Base-by-base conservation (phyloP, 2,329 filamentous ascomycete species). In the Fusarium torulosum region DNA sequence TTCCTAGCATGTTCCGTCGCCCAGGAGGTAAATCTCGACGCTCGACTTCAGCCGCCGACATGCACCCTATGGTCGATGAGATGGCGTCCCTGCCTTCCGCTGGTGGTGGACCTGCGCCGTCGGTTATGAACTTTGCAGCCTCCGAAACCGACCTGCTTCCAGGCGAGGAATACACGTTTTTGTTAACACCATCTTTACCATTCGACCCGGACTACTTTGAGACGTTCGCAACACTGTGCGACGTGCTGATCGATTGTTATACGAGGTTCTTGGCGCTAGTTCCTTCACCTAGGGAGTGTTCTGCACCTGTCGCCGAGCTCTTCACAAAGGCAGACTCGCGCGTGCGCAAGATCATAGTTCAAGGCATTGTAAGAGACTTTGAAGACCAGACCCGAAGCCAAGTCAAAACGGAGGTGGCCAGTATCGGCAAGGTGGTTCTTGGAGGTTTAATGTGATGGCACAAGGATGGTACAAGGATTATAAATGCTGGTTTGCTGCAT, bases 201-300 rank as follows among this genome's bases (percentile, higher is more conserved):
- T 99, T 99, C 75, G 94, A 98, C 68, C 96, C 96, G 0, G 96
- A 99, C 79, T 99, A 97, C 75, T 96, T 95, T 78, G 94, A 96
- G 81, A 97, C 94, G 0, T 98, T 98, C 80, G 91, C 94, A 15
- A 97, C 96, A 14, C 84, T 99, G 8, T 98, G 96, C 81, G 96
- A 99, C 76, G 93, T 97, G 4, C 82, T 99, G 63, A 96, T 97
- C 72, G 96, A 98, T 77, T 93, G 90, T 74, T 99, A 99, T 80
- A 89, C 89, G 35, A 88, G 90, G 54, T 87, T 99, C 27, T 82
- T 96, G 72, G 84, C 84, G 42, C 83, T 99, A 60, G 83, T 98
- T 21, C 85, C 89, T n/a, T 88, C 88, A 4, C 91, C 94, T 1
- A 87, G 90, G 25, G 86, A 91, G 49, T 96, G 92, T 75, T 87